phyloP scores from a whole-genome alignment of 805 yeast genomes.

The Millerago galiae region DNA sequence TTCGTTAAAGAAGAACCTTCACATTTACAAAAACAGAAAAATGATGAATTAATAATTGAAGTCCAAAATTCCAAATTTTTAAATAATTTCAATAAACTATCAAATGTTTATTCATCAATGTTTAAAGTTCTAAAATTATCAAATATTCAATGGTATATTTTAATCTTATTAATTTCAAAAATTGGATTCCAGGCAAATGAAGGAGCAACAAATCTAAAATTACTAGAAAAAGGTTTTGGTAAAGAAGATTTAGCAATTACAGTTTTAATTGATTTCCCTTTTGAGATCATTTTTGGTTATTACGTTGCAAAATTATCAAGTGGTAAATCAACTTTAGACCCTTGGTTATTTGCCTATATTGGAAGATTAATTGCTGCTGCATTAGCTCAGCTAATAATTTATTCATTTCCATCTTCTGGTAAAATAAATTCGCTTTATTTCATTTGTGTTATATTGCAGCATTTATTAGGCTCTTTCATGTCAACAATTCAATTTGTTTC shows the following conservation, averaged over 20 bases:
- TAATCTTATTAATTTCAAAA: conserved; percentile 74
- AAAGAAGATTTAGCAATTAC: conserved; percentile 92
- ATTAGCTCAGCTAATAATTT: conserved; percentile 68
- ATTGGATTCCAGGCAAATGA: conserved; percentile 95
- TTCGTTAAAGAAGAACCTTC: conserved; percentile 70
- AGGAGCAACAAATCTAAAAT: conserved; percentile 87
- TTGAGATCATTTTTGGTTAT: conserved; percentile 91
- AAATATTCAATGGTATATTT: conserved; percentile 66
- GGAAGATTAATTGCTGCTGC: conserved; percentile 76
- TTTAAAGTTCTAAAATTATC: conserved; percentile 58
- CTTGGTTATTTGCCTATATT: conserved; percentile 84
- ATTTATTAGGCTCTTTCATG: conserved; percentile 84
- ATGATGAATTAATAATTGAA: conserved; percentile 3
- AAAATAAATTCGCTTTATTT: conserved; percentile 52
- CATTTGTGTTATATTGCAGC: conserved; percentile 70
- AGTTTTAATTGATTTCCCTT: conserved; percentile 91
- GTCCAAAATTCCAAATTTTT: conserved; percentile 10
- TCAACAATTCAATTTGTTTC: conserved; percentile 93
- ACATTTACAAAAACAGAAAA: conserved; percentile 26
- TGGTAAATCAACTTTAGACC: conserved; percentile 66
- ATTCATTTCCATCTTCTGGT: conserved; percentile 53
- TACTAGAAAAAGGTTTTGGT: conserved; percentile 84
- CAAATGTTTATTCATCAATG: conserved; percentile 57
- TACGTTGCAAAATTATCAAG: conserved; percentile 94
- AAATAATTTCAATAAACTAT: conserved; percentile 25